Conservation (phyloP, 2,329 filamentous ascomycete species). For the Coleophoma crateriformis region DNA sequence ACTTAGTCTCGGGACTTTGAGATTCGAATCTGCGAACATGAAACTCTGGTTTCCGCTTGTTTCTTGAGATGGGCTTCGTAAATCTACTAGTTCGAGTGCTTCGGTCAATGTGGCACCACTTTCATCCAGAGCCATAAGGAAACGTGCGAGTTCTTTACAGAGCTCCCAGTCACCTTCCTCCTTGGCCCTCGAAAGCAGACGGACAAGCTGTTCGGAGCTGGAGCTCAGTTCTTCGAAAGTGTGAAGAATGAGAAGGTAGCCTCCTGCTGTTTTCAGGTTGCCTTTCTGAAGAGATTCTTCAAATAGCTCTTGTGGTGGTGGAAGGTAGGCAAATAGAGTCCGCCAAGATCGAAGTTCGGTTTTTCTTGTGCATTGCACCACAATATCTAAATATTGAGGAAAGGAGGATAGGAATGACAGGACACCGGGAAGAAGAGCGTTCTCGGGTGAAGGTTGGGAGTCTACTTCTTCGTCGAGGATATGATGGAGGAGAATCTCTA, state of each 20-base stretch:
- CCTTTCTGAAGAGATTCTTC: constrained; percentile 84
- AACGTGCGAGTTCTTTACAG: constrained; percentile 91
- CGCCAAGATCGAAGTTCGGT: constrained; percentile 94
- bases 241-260: constrained; percentile 92
- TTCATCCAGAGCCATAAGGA: constrained; percentile 86
- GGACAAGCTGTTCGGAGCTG: constrained; percentile 72
- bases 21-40: constrained; percentile 30
- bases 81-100: constrained; percentile 60
- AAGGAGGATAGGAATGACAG: constrained; percentile 64
- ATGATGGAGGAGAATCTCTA: constrained; percentile 88
- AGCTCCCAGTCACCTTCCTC: constrained; percentile 88
- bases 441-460: constrained; percentile 54
- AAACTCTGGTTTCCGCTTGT: constrained; percentile 23
- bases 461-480: constrained; percentile 95
- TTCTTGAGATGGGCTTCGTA: constrained; percentile 29
- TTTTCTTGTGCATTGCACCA: constrained; percentile 95
- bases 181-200: constrained; percentile 75
- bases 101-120: constrained; percentile 73
- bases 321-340: constrained; percentile 86
- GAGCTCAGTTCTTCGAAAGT: constrained; percentile 67
- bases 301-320: constrained; percentile 85
- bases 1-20: constrained; percentile 20
- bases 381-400: constrained; percentile 85
- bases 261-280: constrained; percentile 88
- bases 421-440: constrained; percentile 59